These are phyloP conservation scores for Mucor indicus DNA, from an alignment of 371 early-diverging fungal genomes.

Conservation along the genomic window DNA sequence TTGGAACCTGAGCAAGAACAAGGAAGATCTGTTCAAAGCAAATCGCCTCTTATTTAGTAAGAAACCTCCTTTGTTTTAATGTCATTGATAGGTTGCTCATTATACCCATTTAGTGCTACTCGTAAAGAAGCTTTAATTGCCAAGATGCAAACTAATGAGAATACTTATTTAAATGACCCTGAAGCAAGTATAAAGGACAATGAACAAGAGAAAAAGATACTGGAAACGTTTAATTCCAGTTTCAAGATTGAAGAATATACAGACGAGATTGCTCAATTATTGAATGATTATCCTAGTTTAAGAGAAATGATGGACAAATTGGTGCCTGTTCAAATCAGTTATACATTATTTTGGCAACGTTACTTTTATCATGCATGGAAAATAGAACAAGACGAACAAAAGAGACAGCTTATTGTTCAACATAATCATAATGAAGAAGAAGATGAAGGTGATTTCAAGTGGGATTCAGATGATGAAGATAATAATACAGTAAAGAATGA, in stretches of 20 bases:
- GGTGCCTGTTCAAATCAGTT: slow-evolving; percentile 49
- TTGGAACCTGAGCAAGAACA: slow-evolving; percentile 28
- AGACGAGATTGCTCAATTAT: slow-evolving; percentile 38
- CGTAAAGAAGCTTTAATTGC: slow-evolving; percentile 43
- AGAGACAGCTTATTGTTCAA: slow-evolving; percentile 38
- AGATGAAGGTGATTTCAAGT: slow-evolving; percentile 43
- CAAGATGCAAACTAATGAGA: slow-evolving; percentile 33
- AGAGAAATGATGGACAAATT: slow-evolving; percentile 44
- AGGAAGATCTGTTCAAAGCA: slow-evolving; percentile 3
- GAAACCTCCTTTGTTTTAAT: not conserved
- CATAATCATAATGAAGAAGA: slow-evolving; percentile 10
- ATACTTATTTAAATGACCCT: slow-evolving; percentile 31
- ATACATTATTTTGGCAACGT: slow-evolving; percentile 43
- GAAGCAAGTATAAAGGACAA: slow-evolving; percentile 3
- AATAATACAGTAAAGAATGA: not conserved
- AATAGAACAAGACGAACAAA: slow-evolving; percentile 46
- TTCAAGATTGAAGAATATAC: slow-evolving; percentile 44
- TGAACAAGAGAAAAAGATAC: slow-evolving; percentile 23
- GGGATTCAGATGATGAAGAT: slow-evolving; percentile 53
- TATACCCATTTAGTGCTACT: slow-evolving; percentile 22
- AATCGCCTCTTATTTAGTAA: slow-evolving; percentile 29
- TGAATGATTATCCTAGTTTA: slow-evolving; percentile 34
- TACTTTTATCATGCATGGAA: slow-evolving; percentile 47
- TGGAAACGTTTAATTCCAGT: slow-evolving; percentile 29
- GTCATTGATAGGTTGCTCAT: not conserved